Conservation (phyloP, 164 flowering plant genomes). For the Vitis rotundifolia region DNA sequence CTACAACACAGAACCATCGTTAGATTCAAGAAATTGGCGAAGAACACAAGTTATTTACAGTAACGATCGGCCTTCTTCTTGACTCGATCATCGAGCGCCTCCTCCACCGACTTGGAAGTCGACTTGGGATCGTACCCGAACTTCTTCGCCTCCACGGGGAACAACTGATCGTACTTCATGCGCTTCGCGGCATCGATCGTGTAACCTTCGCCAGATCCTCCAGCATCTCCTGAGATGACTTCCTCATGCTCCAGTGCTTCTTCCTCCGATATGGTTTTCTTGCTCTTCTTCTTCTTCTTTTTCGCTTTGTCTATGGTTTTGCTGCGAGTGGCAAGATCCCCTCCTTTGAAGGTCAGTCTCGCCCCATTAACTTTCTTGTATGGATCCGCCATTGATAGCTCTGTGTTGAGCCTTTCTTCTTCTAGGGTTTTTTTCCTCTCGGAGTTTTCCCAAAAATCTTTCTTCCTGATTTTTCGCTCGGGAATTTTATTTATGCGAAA, state of each 20-base stretch:
- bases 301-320: conserved; percentile 60
- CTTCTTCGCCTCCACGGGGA: conserved; percentile 84
- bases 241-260: neutral
- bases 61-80: conserved; percentile 99
- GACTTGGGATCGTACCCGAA: conserved; percentile 67
- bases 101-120: conserved; percentile 57
- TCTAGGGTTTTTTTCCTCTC: too few species aligned
- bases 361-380: conserved; percentile 72
- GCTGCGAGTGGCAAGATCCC: conserved; percentile 51
- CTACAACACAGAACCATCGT: too few species aligned
- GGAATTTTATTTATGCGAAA: too few species aligned
- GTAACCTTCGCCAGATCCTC: conserved; percentile 40
- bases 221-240: neutral
- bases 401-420: too few species aligned
- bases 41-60: conserved; percentile 54
- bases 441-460: too few species aligned
- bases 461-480: too few species aligned
- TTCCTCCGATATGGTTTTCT: conserved; percentile 2
- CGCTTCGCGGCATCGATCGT: conserved; percentile 85
- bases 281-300: conserved; percentile 36
- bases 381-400: conserved; percentile 57
- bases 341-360: conserved; percentile 82
- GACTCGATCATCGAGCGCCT: conserved; percentile 88
- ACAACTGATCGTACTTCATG: conserved; percentile 81
- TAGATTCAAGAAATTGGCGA: too few species aligned